phyloP scores from a whole-genome alignment of 2,329 filamentous ascomycete genomes.

The Aphanocladium album region DNA sequence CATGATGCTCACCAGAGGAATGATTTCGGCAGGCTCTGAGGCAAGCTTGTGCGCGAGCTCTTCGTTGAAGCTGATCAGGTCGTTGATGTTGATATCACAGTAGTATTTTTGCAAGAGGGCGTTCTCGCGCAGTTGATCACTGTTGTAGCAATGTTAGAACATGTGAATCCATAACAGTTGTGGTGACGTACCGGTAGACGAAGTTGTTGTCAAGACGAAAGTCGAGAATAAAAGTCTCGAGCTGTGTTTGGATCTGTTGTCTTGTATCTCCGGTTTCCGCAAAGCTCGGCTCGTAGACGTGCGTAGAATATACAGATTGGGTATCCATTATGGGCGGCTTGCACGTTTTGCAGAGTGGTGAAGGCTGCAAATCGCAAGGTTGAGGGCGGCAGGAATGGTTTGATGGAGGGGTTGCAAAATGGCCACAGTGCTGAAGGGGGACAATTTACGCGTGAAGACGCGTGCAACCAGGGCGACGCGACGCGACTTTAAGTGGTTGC shows the following conservation, averaged over 20 bases:
- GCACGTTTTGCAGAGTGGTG: neutral
- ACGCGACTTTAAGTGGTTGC: slow-evolving; percentile 29
- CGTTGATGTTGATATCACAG: slow-evolving; percentile 92
- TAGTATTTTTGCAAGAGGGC: slow-evolving; percentile 90
- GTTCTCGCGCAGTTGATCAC: slow-evolving; percentile 94
- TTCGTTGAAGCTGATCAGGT: slow-evolving; percentile 94
- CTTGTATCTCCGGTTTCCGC: slow-evolving; percentile 64
- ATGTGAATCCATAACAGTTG: neutral
- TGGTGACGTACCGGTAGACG: slow-evolving; percentile 69
- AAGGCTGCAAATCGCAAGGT: neutral
- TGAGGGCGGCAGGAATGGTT: neutral
- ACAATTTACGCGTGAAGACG: slow-evolving; percentile 15
- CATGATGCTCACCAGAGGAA: slow-evolving; percentile 65
- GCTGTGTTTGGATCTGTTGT: slow-evolving; percentile 67
- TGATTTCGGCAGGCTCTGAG: slow-evolving; percentile 86
- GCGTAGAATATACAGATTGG: slow-evolving; percentile 80
- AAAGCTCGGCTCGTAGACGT: slow-evolving; percentile 66
- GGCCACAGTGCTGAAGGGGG: neutral
- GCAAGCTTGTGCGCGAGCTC: slow-evolving; percentile 86
- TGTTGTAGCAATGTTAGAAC: slow-evolving; percentile 57
- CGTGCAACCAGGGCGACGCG: slow-evolving; percentile 12
- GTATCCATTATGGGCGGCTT: slow-evolving; percentile 62
- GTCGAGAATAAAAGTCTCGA: slow-evolving; percentile 87
- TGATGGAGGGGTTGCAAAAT: slow-evolving; percentile 10
- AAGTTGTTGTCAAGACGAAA: slow-evolving; percentile 93